Base-by-base conservation (phyloP, 495 filamentous ascomycete genomes). In the Aspergillus campestris region DNA sequence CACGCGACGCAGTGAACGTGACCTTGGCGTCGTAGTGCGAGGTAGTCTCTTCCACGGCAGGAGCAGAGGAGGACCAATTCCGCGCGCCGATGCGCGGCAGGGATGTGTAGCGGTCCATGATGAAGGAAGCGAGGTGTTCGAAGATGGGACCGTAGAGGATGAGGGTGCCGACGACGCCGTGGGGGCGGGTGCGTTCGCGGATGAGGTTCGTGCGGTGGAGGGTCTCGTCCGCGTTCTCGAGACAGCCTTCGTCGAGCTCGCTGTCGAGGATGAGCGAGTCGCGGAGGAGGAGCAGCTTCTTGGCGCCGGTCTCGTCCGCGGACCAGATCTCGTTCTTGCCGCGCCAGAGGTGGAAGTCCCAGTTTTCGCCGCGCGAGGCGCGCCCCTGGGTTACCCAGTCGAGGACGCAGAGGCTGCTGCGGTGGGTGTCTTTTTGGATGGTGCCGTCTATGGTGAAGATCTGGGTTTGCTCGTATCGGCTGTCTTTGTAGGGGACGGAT, bases 321-420 rank as follows among this genome's bases (percentile, higher is more conserved):
- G 70, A 61, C 83, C 86, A 95, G 7, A 97, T 74, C 61, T 98
- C 92, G 58, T 95, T 97, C 54, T 83, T 71, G 6, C 86, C 86
- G 44, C 70, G 73, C 80, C 94, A 97, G 31, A 72, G 65, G 12
- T 68, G 63, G 43, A 94, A 80, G 54, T 81, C 82, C 92, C 92
- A 98, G 45, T 83, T 74, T 70, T 98, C 92, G n/a, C 88, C 89
- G 27, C 85, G 74, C 5, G 92, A 89, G 8, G 69, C 75, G n/a
- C 92, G 77, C 5, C 92, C 90, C 51, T 89, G 82, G 14, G 80
- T 86, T 6, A 95, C 87, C 92, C 92, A 98, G 60, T 98, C 92
- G 34, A 94, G 68, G 3, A 95, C 69, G 56, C 89, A 90, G 12
- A 97, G 66, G 49, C 71, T 83, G 31, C 71, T 70, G 8, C 65